These are phyloP conservation scores for Penicillium angulare DNA, from an alignment of 495 filamentous ascomycete genomes.

Conservation along the genomic window DNA sequence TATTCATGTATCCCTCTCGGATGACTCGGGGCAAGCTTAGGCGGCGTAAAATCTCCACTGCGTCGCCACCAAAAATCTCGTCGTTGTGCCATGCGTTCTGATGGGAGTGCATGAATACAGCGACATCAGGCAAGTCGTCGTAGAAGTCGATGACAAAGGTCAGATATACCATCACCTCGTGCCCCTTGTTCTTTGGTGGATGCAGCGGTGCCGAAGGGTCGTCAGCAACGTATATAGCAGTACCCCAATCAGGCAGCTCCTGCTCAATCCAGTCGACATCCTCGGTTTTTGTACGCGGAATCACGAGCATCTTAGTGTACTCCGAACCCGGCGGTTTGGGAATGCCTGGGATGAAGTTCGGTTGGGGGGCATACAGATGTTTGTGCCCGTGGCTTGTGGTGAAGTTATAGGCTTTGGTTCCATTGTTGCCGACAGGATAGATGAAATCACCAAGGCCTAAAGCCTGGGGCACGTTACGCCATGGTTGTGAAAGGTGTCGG, in stretches of 20 bases:
- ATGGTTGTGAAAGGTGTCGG: constrained; percentile 28
- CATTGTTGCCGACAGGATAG: constrained; percentile 12
- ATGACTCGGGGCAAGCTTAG: constrained; percentile 53
- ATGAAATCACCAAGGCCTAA: constrained; percentile 38
- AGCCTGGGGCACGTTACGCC: constrained; percentile 30
- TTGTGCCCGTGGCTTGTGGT: constrained; percentile 17
- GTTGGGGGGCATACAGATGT: constrained; percentile 31
- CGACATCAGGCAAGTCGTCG: constrained; percentile 62
- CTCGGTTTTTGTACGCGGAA: constrained; percentile 55
- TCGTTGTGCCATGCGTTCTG: constrained; percentile 67
- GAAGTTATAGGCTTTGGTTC: constrained; percentile 22
- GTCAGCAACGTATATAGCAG: constrained; percentile 65
- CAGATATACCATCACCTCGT: constrained; percentile 75
- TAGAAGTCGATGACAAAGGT: constrained; percentile 74
- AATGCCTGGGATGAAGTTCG: constrained; percentile 37
- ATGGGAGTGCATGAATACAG: constrained; percentile 70
- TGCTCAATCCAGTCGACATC: constrained; percentile 60
- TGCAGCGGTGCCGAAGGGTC: constrained; percentile 58
- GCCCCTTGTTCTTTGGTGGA: constrained; percentile 70
- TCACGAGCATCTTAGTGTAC: constrained; percentile 55
- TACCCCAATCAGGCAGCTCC: constrained; percentile 54
- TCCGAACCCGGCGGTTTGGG: constrained; percentile 40
- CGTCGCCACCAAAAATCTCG: constrained; percentile 46
- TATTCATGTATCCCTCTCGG: constrained; percentile 63
- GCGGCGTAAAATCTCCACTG: constrained; percentile 51